Base-by-base conservation (phyloP, 2,329 filamentous ascomycete genomes). In the Pseudomassariella vexata region DNA sequence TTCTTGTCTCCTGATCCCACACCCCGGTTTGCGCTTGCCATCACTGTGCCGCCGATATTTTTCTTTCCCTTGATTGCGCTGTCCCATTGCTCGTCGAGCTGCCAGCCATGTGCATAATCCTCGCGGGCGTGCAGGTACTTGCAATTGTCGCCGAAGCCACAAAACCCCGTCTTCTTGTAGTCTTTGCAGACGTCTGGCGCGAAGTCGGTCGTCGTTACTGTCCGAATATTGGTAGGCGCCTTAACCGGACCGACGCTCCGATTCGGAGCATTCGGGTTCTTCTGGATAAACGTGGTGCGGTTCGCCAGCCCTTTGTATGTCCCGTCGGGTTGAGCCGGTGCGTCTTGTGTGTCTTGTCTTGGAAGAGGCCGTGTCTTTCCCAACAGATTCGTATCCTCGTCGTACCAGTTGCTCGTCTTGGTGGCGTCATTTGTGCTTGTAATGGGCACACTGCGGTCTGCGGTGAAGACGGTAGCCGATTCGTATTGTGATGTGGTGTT, bases 161-260 rank as follows among this genome's bases (percentile, higher is more conserved):
- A 79, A 49, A 47, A 82, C 1, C 82, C 82, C 0, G 81, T 92
- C 48, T 85, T 74, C 46, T 90, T 90, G 59, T 86, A 92, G 53
- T 96, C 92, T 57, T 96, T 96, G 62, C 92, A 98, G 1, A 94
- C 85, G 45, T 96, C 90, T 0, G 90, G 87, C 0, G 85, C 82
- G 53, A 86, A 96, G 53, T 98, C 92, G 19, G 79, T 94, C 6
- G 90, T 74, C 0, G 89, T 96, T 42, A 94, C 82, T 2, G 85
- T 94, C 31, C 92, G 79, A 35, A 98, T 81, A 49, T 96, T 96
- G 2, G 85, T 85, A 0, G 90, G 74, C 2, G 85, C 83, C 59
- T 95, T 95, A 40, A 94, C 73, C 0, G 92, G 92, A 0, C 92
- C 92, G 19, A 95, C 82, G 21, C 75, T 70, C 41, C 79, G 73